Conservation (phyloP, 768 basidiomycete genomes). For the Sarcodon aspratus region DNA sequence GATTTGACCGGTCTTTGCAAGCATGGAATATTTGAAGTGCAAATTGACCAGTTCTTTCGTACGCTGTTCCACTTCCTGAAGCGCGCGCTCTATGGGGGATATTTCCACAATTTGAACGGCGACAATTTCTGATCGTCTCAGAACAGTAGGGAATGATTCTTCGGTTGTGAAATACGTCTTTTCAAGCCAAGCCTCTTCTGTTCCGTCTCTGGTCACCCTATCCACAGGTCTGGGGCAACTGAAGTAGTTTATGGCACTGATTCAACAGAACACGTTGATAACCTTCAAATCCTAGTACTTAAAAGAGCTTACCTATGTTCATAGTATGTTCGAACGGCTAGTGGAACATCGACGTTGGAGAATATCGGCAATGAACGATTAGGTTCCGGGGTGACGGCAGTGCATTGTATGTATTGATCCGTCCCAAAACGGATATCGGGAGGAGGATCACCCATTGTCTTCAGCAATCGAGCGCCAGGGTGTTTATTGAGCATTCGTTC, state of each 20-base stretch:
- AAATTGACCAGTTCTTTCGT: conserved; percentile 66
- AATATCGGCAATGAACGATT: conserved; percentile 70
- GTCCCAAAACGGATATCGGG: conserved; percentile 71
- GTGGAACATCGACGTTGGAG: conserved; percentile 72
- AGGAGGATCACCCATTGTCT: conserved; percentile 61
- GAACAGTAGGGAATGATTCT: conserved; percentile 83
- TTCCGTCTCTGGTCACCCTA: conserved; percentile 50
- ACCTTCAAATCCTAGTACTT: conserved; percentile 1
- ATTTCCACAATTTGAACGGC: conserved; percentile 62
- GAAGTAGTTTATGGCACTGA: conserved; percentile 75
- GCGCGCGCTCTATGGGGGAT: conserved; percentile 76
- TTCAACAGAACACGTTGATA: conserved; percentile 2
- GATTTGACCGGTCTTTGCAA: conserved; percentile 63
- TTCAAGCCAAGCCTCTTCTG: conserved; percentile 76
- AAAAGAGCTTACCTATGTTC: conserved; percentile 55
- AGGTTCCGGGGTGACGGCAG: conserved; percentile 76
- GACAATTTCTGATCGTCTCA: conserved; percentile 81
- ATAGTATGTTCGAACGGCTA: conserved; percentile 74
- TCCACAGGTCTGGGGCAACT: conserved; percentile 61
- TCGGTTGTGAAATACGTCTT: conserved; percentile 84
- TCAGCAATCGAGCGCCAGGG: conserved; percentile 72
- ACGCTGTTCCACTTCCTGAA: conserved; percentile 71
- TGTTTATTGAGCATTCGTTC: conserved; percentile 89
- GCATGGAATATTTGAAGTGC: conserved; percentile 60
- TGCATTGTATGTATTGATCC: conserved; percentile 85